Conservation (phyloP, 441 rosid genomes). For the Populus hybrid region DNA sequence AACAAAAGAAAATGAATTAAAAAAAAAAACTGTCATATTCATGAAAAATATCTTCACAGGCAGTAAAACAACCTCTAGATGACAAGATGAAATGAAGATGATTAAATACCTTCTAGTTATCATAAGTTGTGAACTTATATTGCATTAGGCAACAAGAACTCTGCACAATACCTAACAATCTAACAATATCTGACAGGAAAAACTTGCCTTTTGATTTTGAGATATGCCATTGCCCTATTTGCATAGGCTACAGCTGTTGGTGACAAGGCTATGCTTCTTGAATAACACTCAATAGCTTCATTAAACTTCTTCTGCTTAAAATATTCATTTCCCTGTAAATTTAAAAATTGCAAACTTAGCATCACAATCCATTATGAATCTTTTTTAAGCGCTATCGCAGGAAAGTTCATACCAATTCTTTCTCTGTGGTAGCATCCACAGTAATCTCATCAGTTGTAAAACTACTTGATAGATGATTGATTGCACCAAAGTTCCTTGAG, state of each 20-base stretch:
- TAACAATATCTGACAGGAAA: not conserved
- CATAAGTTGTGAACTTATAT: not conserved
- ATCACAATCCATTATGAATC: not conserved
- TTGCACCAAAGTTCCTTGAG: slow-evolving; percentile 33
- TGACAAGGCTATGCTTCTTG: slow-evolving; percentile 82
- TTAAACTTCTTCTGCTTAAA: slow-evolving; percentile 83
- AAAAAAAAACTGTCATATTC: not conserved
- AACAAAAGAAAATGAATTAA: not conserved
- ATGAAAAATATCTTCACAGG: not conserved
- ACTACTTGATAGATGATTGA: slow-evolving; percentile 42
- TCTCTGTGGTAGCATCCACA: slow-evolving; percentile 80
- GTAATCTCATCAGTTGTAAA: slow-evolving; percentile 37
- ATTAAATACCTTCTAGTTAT: not conserved
- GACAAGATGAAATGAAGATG: not conserved
- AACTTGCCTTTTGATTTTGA: slow-evolving; percentile 67
- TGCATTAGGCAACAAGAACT: not conserved
- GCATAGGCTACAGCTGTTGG: slow-evolving; percentile 89
- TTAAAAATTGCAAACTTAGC: slow-evolving; percentile 3
- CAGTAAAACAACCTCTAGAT: not conserved
- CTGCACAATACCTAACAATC: not conserved
- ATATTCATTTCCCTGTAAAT: slow-evolving; percentile 71
- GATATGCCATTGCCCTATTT: slow-evolving; percentile 93
- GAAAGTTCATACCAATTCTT: slow-evolving; percentile 57
- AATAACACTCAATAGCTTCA: slow-evolving; percentile 85
- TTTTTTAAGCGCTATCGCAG: not conserved